Evolutionary conservation across 495 filamentous ascomycete genomes (phyloP), one percentile per base, ranked within the genome.

Genomic region (Cryomyces minteri): DNA sequence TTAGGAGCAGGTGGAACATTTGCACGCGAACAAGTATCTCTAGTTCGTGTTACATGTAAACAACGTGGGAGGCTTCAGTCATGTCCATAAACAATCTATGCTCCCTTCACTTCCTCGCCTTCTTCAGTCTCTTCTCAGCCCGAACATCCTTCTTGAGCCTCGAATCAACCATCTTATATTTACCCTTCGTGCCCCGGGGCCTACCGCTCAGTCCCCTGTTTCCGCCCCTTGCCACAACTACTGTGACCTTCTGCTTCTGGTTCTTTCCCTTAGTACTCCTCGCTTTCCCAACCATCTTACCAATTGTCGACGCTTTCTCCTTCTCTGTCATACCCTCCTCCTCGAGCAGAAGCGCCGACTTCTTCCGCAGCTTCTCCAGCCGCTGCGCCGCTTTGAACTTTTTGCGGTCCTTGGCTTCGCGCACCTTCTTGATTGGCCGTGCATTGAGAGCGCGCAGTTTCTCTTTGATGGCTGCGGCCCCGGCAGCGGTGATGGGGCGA

Each of bases 71-170:
- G 18, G 18, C 18, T 25, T 25, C 18, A 25, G 18, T 25, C 18
- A 25, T 25, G 2, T 25, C 18, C 18, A 25, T 25, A 2, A 25
- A 25, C 2, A 25, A 25, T 25, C 18, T 25, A 25, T 1, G 18
- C 18, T 25, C 18, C 18, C 18, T 25, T 25, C 18, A 59, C 47
- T 58, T 64, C 61, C 71, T 74, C 59, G 74, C 80, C 68, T 82
- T 83, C 39, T 74, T 75, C 47, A 75, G 54, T 57, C 90, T 77
- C 73, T 95, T 99, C 64, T 83, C 70, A 10, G 81, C 92, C 57
- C 90, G 73, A 44, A 88, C 74, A 70, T 99, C 90, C 79, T 99
- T 99, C 77, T 94, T 96, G 76, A 99, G 76, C 51, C 90, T 73
- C 12, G 82, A 67, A 68, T 99, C 90, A 49, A 99, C 90, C 70